Evolutionary conservation across 1,284 basidiomycete species (phyloP).

Genomic region (Fomitiporia mediterranea): DNA sequence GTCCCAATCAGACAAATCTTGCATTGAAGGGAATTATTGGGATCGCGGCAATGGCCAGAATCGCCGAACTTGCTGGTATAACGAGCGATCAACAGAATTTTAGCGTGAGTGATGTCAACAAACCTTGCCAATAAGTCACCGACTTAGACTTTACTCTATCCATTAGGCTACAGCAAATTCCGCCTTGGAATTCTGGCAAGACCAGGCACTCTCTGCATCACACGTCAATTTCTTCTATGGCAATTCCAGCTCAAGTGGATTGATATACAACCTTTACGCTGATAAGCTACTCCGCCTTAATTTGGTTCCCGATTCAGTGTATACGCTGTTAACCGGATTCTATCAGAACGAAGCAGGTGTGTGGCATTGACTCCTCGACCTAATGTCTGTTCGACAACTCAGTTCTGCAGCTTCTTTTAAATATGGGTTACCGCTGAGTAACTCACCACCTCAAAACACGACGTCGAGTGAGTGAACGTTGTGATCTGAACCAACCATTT

Average conservation of each 20-base stretch:
- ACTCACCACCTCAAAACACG: not conserved
- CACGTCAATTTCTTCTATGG: slow-evolving; percentile 27
- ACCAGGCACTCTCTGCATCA: not conserved
- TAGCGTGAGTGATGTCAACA: slow-evolving; percentile 22
- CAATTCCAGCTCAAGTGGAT: slow-evolving; percentile 28
- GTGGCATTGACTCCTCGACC: not conserved
- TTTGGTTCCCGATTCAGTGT: slow-evolving; percentile 25
- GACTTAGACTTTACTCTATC: too few species aligned
- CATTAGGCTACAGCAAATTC: not conserved
- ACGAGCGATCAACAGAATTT: slow-evolving; percentile 26
- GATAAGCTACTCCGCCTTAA: slow-evolving; percentile 33
- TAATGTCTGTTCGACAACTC: not conserved
- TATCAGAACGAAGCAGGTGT: not conserved
- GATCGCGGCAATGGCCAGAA: slow-evolving; percentile 37
- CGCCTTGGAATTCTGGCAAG: slow-evolving; percentile 12
- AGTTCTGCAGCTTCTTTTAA: too few species aligned
- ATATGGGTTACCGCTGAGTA: slow-evolving; percentile 7
- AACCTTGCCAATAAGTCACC: not conserved
- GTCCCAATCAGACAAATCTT: slow-evolving; percentile 30
- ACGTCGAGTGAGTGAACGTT: not conserved
- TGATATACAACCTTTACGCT: slow-evolving; percentile 46
- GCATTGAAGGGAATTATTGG: slow-evolving; percentile 41
- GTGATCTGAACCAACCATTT: too few species aligned
- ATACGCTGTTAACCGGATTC: not conserved
- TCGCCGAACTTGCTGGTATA: slow-evolving; percentile 30